Percentiles rank a stretch among this genome's conserved stretches.
Evolutionary conservation across 2,329 filamentous ascomycete species (phyloP).

Genomic region (Monosporascus sp.): DNA sequence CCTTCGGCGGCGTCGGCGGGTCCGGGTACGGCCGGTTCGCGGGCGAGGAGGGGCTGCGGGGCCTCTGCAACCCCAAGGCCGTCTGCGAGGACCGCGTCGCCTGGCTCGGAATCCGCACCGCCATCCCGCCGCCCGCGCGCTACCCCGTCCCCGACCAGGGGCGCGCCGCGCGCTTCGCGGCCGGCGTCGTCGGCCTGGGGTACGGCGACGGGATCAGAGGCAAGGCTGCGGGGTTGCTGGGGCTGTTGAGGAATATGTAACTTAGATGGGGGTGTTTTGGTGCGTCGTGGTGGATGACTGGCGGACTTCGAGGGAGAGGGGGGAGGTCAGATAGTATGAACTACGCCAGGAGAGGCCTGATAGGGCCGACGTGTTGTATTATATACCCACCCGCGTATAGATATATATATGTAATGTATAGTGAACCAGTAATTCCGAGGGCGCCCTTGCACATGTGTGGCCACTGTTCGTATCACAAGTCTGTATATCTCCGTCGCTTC

Average conservation of each 20-base stretch:
- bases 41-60: conserved; percentile 79
- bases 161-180: conserved; percentile 60
- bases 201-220: conserved; percentile 42
- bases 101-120: conserved; percentile 61
- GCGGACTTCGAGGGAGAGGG: not conserved
- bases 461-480: too few relatives aligned
- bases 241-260: conserved; percentile 39
- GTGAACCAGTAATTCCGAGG: too few relatives aligned
- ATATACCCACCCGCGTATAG: too few relatives aligned
- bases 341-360: too few relatives aligned
- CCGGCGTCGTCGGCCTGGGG: conserved; percentile 55
- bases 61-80: conserved; percentile 82
- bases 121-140: conserved; percentile 73
- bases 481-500: too few relatives aligned
- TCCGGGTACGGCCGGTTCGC: conserved; percentile 93
- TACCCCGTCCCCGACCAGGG: conserved; percentile 70
- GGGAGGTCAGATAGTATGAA: not conserved
- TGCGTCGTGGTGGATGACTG: not conserved
- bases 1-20: conserved; percentile 86
- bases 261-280: not conserved
- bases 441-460: too few relatives aligned
- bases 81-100: conserved; percentile 71
- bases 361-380: too few relatives aligned
- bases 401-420: too few relatives aligned
- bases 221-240: conserved; percentile 36